These are phyloP conservation scores for Mycena filopes DNA, from an alignment of 768 basidiomycete species.

Conservation along the genomic window DNA sequence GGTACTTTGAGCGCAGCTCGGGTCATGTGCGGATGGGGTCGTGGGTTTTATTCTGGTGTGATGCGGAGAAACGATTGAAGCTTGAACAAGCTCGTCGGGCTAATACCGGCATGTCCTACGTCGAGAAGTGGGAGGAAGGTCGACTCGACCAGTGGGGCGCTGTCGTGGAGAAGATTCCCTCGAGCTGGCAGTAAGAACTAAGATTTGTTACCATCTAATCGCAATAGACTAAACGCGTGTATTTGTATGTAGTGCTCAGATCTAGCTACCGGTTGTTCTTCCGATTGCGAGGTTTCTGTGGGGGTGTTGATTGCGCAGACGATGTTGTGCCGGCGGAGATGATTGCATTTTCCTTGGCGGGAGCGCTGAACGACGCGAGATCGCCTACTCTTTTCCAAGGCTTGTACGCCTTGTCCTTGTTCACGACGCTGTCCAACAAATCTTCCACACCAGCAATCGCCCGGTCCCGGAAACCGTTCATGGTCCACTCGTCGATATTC, in stretches of 20 bases:
- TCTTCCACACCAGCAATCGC: constrained; percentile 51
- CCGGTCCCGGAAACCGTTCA: constrained; percentile 51
- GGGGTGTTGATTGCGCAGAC: constrained; percentile 31
- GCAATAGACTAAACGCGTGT: constrained; percentile 32
- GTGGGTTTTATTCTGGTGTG: constrained; percentile 99
- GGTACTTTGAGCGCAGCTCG: constrained; percentile 97
- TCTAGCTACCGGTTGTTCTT: constrained; percentile 10
- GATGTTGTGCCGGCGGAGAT: constrained; percentile 32
- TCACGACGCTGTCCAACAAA: constrained; percentile 47
- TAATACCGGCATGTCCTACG: constrained; percentile 72
- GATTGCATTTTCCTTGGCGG: constrained; percentile 47
- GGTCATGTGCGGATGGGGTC: constrained; percentile 88
- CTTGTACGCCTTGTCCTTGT: constrained; percentile 45
- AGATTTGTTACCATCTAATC: constrained; percentile 6
- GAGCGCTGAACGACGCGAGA: constrained; percentile 32
- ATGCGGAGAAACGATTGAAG: constrained; percentile 88
- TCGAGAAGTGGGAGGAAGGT: constrained; percentile 82
- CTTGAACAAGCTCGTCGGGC: constrained; percentile 73
- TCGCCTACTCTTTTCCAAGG: constrained; percentile 63
- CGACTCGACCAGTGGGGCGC: constrained; percentile 76
- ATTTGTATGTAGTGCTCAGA: constrained; percentile 10
- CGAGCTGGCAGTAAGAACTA: constrained; percentile 71
- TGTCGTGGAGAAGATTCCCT: constrained; percentile 76
- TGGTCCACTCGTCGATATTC: constrained; percentile 66
- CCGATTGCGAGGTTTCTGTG: constrained; percentile 22